A percentile compares a stretch with the other conserved stretches of the same genome.
Conservation (phyloP, 352 stramenopile genomes). For the Halophytophthora polymorphica region DNA sequence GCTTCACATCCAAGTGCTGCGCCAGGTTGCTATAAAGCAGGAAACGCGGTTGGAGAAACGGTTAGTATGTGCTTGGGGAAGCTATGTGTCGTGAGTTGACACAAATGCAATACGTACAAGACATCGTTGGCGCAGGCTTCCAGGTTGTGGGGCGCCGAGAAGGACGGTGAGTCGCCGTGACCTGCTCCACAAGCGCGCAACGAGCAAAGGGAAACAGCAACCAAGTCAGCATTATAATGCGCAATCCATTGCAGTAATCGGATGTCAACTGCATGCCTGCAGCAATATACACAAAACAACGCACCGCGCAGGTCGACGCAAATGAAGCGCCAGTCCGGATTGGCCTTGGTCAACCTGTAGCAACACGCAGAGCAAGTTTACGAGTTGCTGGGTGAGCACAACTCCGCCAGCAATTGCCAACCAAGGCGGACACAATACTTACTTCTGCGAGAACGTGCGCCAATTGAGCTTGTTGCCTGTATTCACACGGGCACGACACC, state of each 20-base stretch:
- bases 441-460: constrained; percentile 78
- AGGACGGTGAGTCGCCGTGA: constrained; percentile 73
- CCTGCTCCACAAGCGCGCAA: constrained; percentile 23
- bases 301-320: constrained; percentile 65
- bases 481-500: neutral
- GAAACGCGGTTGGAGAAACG: neutral
- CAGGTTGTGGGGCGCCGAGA: constrained; percentile 56
- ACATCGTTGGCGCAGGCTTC: constrained; percentile 66
- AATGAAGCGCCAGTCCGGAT: constrained; percentile 70
- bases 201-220: neutral
- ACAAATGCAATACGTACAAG: constrained; percentile 31
- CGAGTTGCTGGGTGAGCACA: neutral
- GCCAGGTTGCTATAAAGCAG: constrained; percentile 39
- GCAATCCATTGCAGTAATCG: too few species aligned
- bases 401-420: neutral
- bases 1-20: constrained; percentile 46
- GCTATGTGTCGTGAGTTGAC: neutral
- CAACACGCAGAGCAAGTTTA: neutral
- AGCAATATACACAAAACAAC: neutral
- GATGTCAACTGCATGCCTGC: neutral
- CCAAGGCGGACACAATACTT: constrained; percentile 3
- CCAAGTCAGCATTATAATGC: neutral
- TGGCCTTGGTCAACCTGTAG: constrained; percentile 48
- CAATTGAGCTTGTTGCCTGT: constrained; percentile 84
- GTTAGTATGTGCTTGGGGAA: neutral